Conservation (phyloP, 768 basidiomycete genomes). For the Leucocoprinus sp. region DNA sequence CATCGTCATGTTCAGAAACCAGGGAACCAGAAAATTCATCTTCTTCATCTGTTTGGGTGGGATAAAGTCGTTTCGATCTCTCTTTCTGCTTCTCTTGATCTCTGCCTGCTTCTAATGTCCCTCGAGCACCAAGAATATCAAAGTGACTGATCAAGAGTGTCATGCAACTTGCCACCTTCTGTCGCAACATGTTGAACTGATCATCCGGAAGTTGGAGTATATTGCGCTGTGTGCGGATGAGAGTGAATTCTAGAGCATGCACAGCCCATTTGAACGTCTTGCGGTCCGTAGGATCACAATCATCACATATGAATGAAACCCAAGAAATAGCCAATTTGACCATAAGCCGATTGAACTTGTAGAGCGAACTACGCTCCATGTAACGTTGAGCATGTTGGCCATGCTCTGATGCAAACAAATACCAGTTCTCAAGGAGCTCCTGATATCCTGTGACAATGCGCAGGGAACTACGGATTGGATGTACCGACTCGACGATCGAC, state of each 20-base stretch:
- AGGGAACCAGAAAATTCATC: constrained; percentile 36
- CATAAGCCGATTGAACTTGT: constrained; percentile 75
- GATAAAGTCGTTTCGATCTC: constrained; percentile 39
- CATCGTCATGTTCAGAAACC: constrained; percentile 30
- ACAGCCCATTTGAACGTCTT: constrained; percentile 99
- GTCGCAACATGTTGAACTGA: constrained; percentile 85
- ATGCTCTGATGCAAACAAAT: constrained; percentile 91
- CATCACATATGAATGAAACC: constrained; percentile 98
- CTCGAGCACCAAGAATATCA: constrained; percentile 93
- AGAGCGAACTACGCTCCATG: constrained; percentile 66
- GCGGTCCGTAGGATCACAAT: constrained; percentile 92
- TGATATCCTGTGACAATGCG: constrained; percentile 56
- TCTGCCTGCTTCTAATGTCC: constrained; percentile 77
- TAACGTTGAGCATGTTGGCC: constrained; percentile 84
- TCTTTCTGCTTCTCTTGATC: constrained; percentile 84
- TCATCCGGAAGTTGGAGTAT: constrained; percentile 83
- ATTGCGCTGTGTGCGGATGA: constrained; percentile 79
- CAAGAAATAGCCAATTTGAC: constrained; percentile 92
- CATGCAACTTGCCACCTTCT: constrained; percentile 94
- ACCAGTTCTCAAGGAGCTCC: constrained; percentile 91
- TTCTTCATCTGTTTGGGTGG: constrained; percentile 36
- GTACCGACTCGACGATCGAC: constrained; percentile 86
- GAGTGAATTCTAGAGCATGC: constrained; percentile 87
- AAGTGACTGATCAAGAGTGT: constrained; percentile 95
- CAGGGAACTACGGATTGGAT: constrained; percentile 70